Percentiles rank a stretch among this genome's conserved stretches.
These are phyloP conservation scores for Colletotrichum sp. DNA, from an alignment of 2,329 filamentous ascomycete genomes.

Conservation along the genomic window DNA sequence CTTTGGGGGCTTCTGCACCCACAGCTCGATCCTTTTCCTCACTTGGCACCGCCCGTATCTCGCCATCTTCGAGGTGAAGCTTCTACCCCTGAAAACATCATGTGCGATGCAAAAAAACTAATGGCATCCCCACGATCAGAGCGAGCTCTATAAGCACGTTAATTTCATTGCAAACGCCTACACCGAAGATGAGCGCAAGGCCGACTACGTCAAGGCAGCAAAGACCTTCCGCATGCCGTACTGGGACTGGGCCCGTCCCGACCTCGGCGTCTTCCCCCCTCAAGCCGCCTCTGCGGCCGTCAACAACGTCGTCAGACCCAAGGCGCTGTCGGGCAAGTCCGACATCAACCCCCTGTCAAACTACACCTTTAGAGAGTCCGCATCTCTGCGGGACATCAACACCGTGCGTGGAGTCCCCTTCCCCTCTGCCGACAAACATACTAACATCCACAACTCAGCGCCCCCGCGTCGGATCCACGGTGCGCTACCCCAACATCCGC, in stretches of 20 bases:
- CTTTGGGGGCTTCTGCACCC: conserved; percentile 68
- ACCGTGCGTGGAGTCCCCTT: background rate
- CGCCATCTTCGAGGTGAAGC: conserved; percentile 58
- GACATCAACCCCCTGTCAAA: conserved; percentile 4
- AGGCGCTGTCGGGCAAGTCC: conserved; percentile 26
- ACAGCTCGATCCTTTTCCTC: conserved; percentile 64
- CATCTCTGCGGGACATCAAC: background rate
- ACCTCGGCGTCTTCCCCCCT: conserved; percentile 22
- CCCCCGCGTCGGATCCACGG: conserved; percentile 12
- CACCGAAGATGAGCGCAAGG: conserved; percentile 18
- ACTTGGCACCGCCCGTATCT: conserved; percentile 72
- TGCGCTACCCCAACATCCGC: conserved; percentile 22
- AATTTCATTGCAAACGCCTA: conserved; percentile 26
- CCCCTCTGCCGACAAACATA: background rate
- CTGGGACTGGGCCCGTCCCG: conserved; percentile 34
- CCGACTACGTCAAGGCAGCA: conserved; percentile 29
- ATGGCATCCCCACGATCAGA: background rate
- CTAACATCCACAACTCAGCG: background rate
- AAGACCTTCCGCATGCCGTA: conserved; percentile 34
- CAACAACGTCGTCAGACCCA: conserved; percentile 25
- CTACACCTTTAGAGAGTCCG: conserved; percentile 11
- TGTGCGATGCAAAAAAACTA: background rate
- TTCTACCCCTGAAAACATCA: background rate
- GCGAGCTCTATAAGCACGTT: conserved; percentile 26
- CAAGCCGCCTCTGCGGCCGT: conserved; percentile 17